Evolutionary conservation across 2,329 filamentous ascomycete species (phyloP).

Genomic region (Aspergillus vadensis): DNA sequence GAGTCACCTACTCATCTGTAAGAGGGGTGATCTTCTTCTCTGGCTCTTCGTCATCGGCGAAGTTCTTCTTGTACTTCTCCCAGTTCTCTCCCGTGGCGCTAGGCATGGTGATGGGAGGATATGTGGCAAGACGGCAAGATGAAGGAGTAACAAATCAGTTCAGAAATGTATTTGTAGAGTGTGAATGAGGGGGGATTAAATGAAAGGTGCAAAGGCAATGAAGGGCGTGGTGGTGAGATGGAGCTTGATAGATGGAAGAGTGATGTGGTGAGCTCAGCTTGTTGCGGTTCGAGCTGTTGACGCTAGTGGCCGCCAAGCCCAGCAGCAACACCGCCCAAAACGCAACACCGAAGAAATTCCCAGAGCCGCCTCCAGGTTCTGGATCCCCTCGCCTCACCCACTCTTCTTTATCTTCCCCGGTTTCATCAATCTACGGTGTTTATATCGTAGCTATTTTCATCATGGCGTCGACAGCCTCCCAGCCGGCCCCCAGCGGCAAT

Average conservation of each 20-base stretch:
- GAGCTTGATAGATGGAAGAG: conserved; percentile 22
- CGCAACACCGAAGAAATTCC: conserved; percentile 44
- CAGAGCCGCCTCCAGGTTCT: conserved; percentile 25
- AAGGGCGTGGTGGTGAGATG: conserved; percentile 11
- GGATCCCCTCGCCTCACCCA: conserved; percentile 26
- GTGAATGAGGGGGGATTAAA: conserved; percentile 1
- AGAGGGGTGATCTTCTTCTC: conserved; percentile 99
- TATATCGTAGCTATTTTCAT: conserved; percentile 35
- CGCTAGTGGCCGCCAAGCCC: conserved; percentile 42
- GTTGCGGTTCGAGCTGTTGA: conserved; percentile 35
- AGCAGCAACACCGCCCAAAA: conserved; percentile 43
- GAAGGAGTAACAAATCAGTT: conserved; percentile 7
- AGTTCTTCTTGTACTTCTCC: conserved; percentile 99
- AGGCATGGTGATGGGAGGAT: conserved; percentile 70
- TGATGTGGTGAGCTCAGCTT: conserved; percentile 33
- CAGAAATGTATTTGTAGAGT: conserved; percentile 3
- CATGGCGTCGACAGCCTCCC: conserved; percentile 54
- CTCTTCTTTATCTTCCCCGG: conserved; percentile 24
- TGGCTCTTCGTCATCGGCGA: conserved; percentile 92
- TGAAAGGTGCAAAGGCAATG: neutral
- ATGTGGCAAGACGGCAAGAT: conserved; percentile 28
- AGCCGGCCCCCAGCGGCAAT: conserved; percentile 59
- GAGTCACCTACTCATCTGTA: conserved; percentile 79
- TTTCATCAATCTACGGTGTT: conserved; percentile 29
- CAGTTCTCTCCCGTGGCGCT: conserved; percentile 91